Percentiles rank a stretch among this genome's conserved stretches.
Evolutionary conservation across 768 basidiomycete genomes (phyloP).

Genomic region (Agaricus subrufescens): DNA sequence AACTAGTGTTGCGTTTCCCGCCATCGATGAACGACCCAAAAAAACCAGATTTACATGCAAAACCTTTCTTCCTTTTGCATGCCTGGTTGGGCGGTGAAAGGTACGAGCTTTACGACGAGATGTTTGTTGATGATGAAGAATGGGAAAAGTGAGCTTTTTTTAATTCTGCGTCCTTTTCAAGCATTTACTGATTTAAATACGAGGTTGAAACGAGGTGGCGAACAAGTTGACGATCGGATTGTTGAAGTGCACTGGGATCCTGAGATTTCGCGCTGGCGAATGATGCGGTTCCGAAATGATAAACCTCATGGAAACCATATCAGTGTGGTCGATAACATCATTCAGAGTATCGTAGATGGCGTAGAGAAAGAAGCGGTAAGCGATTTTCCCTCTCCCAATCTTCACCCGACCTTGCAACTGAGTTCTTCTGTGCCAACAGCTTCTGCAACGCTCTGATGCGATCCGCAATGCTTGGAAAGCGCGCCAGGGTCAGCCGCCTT

Average conservation of each 20-base stretch:
- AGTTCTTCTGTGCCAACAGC: conserved; percentile 33
- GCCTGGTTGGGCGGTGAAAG: conserved; percentile 77
- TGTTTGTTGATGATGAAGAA: conserved; percentile 84
- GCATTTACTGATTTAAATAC: background rate
- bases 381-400: conserved; percentile 9
- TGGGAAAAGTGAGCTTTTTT: conserved; percentile 77
- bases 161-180: background rate
- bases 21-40: conserved; percentile 45
- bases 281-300: conserved; percentile 93
- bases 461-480: conserved; percentile 77
- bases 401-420: background rate
- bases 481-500: conserved; percentile 36
- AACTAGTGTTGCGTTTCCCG: conserved; percentile 91
- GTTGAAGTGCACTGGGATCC: conserved; percentile 93
- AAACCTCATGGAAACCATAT: conserved; percentile 91
- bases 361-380: conserved; percentile 85
- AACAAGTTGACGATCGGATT: conserved; percentile 90
- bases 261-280: conserved; percentile 63
- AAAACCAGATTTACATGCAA: conserved; percentile 76
- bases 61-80: conserved; percentile 81
- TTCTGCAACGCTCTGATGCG: conserved; percentile 56
- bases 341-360: conserved; percentile 89
- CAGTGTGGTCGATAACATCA: conserved; percentile 80
- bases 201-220: conserved; percentile 79
- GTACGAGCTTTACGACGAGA: conserved; percentile 82